Evolutionary conservation across 345 rosid genomes (phyloP).

Genomic region (Populus alba): DNA sequence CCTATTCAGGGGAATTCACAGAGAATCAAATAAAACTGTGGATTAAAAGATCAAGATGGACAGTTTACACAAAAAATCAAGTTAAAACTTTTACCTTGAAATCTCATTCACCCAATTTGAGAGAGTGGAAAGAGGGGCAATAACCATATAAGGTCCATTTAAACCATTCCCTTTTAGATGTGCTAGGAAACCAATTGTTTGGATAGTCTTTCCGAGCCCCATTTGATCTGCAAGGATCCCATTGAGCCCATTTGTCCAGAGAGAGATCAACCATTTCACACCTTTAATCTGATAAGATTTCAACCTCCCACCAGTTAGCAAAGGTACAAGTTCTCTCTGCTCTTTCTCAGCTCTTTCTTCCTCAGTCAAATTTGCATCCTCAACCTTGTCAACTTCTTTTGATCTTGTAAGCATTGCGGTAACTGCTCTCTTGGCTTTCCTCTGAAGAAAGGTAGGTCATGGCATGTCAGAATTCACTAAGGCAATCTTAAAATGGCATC

Average conservation of each 20-base stretch:
- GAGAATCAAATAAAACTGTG: background rate
- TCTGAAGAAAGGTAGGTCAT: slow-evolving; percentile 32
- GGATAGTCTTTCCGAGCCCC: slow-evolving; percentile 99
- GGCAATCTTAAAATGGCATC: background rate
- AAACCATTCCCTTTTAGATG: slow-evolving; percentile 83
- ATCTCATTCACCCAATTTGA: slow-evolving; percentile 91
- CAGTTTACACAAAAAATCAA: slow-evolving; percentile 8
- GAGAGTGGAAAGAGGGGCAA: slow-evolving; percentile 98
- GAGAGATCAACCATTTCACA: slow-evolving; percentile 91
- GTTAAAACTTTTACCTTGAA: slow-evolving; percentile 46
- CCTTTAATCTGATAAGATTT: slow-evolving; percentile 93
- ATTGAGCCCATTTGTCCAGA: slow-evolving; percentile 94
- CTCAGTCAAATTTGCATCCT: slow-evolving; percentile 53
- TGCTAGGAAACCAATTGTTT: slow-evolving; percentile 84
- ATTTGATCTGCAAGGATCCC: slow-evolving; percentile 99
- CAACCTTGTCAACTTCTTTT: slow-evolving; percentile 40
- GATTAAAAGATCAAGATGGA: background rate
- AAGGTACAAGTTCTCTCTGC: slow-evolving; percentile 80
- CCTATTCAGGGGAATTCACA: slow-evolving; percentile 35
- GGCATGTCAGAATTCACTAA: background rate
- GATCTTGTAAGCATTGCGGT: slow-evolving; percentile 92
- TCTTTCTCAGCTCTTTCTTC: slow-evolving; percentile 73
- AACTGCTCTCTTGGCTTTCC: slow-evolving; percentile 84
- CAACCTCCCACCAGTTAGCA: slow-evolving; percentile 83
- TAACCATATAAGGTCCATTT: slow-evolving; percentile 84